These are phyloP conservation scores for Epithele typhae DNA, from an alignment of 768 basidiomycete species.

Conservation along the genomic window DNA sequence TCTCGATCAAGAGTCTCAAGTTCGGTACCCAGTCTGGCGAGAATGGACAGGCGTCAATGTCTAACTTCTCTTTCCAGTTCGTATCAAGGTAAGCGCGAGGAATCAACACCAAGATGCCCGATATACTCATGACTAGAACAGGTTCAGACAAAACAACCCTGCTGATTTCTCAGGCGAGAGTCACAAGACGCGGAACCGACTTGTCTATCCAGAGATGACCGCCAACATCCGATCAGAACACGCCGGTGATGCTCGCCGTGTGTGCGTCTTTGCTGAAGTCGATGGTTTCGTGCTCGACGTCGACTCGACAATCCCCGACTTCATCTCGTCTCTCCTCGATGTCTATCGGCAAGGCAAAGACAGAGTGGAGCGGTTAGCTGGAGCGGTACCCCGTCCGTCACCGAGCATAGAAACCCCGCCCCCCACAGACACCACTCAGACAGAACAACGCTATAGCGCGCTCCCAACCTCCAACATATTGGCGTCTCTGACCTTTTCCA, in stretches of 20 bases:
- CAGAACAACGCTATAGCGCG: conserved; percentile 27
- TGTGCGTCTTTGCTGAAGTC: conserved; percentile 65
- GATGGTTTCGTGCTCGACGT: conserved; percentile 84
- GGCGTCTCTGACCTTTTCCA: conserved; percentile 70
- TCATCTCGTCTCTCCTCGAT: conserved; percentile 76
- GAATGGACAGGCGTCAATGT: conserved; percentile 71
- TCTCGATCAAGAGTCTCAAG: conserved; percentile 70
- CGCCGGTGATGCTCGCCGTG: conserved; percentile 42
- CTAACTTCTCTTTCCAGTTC: conserved; percentile 81
- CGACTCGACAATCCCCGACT: conserved; percentile 75
- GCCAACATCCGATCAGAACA: conserved; percentile 62
- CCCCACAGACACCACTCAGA: neutral
- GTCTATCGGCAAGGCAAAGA: conserved; percentile 82
- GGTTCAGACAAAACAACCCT: conserved; percentile 73
- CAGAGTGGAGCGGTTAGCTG: conserved; percentile 62
- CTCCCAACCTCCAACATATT: conserved; percentile 58
- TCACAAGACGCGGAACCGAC: conserved; percentile 65
- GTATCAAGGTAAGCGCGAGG: conserved; percentile 53
- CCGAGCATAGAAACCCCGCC: conserved; percentile 17
- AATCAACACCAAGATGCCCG: neutral
- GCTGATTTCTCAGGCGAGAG: conserved; percentile 67
- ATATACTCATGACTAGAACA: conserved; percentile 26
- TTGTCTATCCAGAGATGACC: conserved; percentile 78
- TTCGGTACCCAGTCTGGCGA: conserved; percentile 75
- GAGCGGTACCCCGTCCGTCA: conserved; percentile 46